Percentiles rank a stretch among this genome's conserved stretches.
phyloP scores from a whole-genome alignment of 352 stramenopile species.

The Globisporangium nagaii region DNA sequence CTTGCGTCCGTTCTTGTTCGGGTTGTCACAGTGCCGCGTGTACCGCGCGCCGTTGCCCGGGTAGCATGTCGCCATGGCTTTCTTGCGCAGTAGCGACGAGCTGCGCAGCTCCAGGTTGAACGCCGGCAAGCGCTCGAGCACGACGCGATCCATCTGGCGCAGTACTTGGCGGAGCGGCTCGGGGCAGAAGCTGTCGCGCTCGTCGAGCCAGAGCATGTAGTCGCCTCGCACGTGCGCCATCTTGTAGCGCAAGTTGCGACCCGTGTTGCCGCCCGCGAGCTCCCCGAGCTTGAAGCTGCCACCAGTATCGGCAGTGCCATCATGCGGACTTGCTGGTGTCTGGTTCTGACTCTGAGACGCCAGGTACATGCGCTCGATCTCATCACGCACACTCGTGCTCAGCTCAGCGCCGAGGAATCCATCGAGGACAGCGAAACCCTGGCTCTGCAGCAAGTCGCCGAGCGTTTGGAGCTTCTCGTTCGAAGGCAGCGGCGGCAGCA shows the following conservation, averaged over 20 bases:
- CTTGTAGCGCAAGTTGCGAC: constrained; percentile 37
- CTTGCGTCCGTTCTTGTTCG: constrained; percentile 39
- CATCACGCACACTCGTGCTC: constrained; percentile 8
- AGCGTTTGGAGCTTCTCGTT: constrained; percentile 11
- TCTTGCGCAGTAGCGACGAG: constrained; percentile 29
- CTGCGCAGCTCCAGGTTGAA: constrained; percentile 20
- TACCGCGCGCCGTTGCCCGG: constrained; percentile 31
- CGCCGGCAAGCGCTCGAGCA: constrained; percentile 23
- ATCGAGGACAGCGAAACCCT: constrained; percentile 26
- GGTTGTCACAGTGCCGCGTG: constrained; percentile 50
- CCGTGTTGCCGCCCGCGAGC: constrained; percentile 38
- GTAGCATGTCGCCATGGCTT: constrained; percentile 52
- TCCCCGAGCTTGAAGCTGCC: constrained; percentile 23
- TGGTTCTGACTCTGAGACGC: not conserved
- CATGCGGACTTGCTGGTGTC: too few relatives aligned
- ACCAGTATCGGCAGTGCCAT: too few relatives aligned
- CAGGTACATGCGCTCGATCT: constrained; percentile 21
- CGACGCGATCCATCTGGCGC: constrained; percentile 30
- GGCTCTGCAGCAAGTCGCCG: constrained; percentile 8
- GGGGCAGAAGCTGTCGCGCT: constrained; percentile 28
- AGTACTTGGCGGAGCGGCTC: constrained; percentile 15
- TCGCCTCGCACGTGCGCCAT: constrained; percentile 44
- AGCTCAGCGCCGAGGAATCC: constrained; percentile 21
- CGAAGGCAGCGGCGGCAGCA: constrained; percentile 19
- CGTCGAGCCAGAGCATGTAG: constrained; percentile 44